phyloP scores from a whole-genome alignment of 2,329 filamentous ascomycete species.

The Pestalotiopsis sp. region DNA sequence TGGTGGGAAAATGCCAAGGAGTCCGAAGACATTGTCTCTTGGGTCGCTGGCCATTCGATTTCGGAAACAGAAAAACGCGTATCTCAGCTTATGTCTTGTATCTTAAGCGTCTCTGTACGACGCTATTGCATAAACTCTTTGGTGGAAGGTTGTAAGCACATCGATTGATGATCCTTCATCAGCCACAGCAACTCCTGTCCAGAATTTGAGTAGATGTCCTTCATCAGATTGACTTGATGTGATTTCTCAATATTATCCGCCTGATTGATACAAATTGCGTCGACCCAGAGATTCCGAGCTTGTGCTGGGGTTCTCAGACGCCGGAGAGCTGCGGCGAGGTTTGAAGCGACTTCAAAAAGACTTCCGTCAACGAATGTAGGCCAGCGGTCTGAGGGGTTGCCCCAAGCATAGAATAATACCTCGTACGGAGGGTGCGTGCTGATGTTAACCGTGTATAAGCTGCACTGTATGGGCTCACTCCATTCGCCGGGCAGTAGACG shows the following conservation, averaged over 20 bases:
- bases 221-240: constrained; percentile 9
- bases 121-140: not conserved
- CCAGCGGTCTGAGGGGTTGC: not conserved
- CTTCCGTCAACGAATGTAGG: not conserved
- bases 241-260: constrained; percentile 2
- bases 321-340: constrained; percentile 4
- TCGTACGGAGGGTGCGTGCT: not conserved
- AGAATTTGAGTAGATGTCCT: not conserved
- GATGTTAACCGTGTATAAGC: not conserved
- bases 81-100: not conserved
- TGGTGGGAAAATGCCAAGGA: not conserved
- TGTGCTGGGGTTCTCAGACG: not conserved
- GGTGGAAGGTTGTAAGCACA: not conserved
- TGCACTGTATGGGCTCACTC: not conserved
- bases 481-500: not conserved
- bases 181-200: not conserved
- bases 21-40: not conserved
- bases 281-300: not conserved
- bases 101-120: not conserved
- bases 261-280: constrained; percentile 12
- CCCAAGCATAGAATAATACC: constrained; percentile 10
- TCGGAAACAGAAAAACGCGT: not conserved
- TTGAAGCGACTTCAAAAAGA: not conserved
- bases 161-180: not conserved
- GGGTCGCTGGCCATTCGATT: not conserved